Evolutionary conservation across 2,329 filamentous ascomycete genomes (phyloP), one percentile per base, ranked within the genome.

Genomic region (Hortaea werneckii): DNA sequence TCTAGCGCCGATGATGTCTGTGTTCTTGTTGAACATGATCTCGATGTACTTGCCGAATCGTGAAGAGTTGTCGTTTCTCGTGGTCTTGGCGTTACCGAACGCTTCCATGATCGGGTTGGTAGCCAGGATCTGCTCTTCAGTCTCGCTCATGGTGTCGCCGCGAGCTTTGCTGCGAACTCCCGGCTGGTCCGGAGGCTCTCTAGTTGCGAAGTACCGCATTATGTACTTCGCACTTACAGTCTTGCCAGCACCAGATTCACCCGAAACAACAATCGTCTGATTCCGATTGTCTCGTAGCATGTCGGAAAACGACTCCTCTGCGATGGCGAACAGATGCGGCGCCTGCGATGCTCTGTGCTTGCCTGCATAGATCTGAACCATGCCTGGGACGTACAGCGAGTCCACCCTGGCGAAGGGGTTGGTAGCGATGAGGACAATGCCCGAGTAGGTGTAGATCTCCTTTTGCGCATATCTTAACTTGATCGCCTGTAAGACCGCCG

Each of bases 91-190:
- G 72, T 98, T 98, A 65, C 92, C 92, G 63, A 98, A 98, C 30
- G 92, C 90, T 78, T 98, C 92, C 92, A 98, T 98, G 65, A 98
- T 95, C 35, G 92, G 92, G 66, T 98, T 98, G 44, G 92, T 98
- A 29, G 92, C 92, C 56, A 98, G 73, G 63, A 98, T 98, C 66
- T 94, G 89, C 72, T 98, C 90, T 70, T 98, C 92, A 1, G 92
- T 98, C 73, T 95, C 87, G 66, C 89, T 96, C 83, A 96, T 96
- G 53, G 82, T 84, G 59, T 82, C 80, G 35, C 71, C 71, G 58
- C 80, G 73, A 50, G 87, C 86, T 68, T 87, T 92, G 45, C 76
- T 76, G 58, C 85, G 82, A 53, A 80, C 83, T 41, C 84, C 83
- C 11, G 87, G 83, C 64, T 89, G 86, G 59, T 94, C 87, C 46